Conservation (phyloP, 495 filamentous ascomycete species). For the Durotheca rogersii region DNA sequence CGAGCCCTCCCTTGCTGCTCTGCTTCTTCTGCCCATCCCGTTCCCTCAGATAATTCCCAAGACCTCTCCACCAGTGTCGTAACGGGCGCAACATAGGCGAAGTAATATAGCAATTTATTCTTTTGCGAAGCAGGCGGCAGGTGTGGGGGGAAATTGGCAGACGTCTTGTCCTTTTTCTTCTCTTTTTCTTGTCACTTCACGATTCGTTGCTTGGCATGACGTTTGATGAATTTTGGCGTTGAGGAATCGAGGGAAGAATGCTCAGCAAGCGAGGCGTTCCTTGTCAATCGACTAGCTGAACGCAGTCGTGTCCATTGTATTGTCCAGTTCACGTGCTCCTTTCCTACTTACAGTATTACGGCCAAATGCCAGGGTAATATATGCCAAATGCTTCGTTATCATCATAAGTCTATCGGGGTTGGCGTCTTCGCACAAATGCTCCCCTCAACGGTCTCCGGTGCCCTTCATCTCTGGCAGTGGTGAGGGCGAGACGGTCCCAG, state of each 20-base stretch:
- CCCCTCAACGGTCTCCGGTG: slow-evolving; percentile 5
- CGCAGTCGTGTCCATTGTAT: slow-evolving; percentile 19
- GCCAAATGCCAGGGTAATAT: slow-evolving; percentile 18
- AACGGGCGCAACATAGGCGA: no score
- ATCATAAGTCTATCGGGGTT: no score
- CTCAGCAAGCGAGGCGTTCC: slow-evolving; percentile 17
- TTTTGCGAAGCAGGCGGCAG: no score
- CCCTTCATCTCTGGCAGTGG: background rate
- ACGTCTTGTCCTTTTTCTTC: no score
- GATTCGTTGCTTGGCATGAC: background rate
- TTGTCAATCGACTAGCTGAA: slow-evolving; percentile 7
- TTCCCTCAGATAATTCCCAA: no score
- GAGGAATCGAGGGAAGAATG: background rate
- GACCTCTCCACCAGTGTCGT: no score
- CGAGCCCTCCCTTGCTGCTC: no score
- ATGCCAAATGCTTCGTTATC: slow-evolving; percentile 12
- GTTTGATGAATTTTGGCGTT: slow-evolving; percentile 18
- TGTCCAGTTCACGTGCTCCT: slow-evolving; percentile 11
- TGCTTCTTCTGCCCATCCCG: no score
- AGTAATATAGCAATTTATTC: no score
- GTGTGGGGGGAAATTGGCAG: no score
- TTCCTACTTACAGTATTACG: slow-evolving; percentile 12
- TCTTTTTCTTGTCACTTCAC: background rate
- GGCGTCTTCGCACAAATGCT: no score
- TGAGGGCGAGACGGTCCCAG: background rate